Base-by-base conservation (phyloP, 768 basidiomycete genomes). In the Calocybe cyanea region DNA sequence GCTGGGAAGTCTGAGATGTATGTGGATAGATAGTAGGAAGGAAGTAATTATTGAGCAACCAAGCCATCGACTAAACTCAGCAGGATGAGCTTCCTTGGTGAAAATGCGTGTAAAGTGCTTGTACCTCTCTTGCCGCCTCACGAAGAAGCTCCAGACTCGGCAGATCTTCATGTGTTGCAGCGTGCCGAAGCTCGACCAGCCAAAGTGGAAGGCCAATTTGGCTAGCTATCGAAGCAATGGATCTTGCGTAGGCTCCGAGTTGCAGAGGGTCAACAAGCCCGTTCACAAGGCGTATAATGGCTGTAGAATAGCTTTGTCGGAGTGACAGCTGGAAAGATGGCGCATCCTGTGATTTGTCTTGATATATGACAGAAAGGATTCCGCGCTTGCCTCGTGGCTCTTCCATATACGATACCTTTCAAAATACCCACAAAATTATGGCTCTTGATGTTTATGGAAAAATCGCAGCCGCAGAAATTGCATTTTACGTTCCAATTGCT, bases 201-300 rank as follows among this genome's bases (percentile, higher is more conserved):
- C 88, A 93, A 0, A 75, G 66, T 0, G 96, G 95, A 1, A 99
- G 70, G 0, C 86, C 85, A 9, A 99, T 76, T 57, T 94, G 89
- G 2, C 75, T 70, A 1, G 95, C 92, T 50, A 99, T 88, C 32
- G 86, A 81, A 0, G 87, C 81, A 54, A 98, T 97, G 2, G 96
- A 86, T 17, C 93, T 76, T 2, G 96, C 95, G 59, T 88, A 98
- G 15, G 79, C 77, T 6, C 93, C 91, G 8, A 81, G 75, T 58
- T 99, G 96, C 9, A 96, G 71, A 11, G 94, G 92, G 58, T 99
- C 96, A 6, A 97, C 95, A 30, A 98, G 75, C 1, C 92, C 90
- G 56, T 98, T 99, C 53, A 98, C 89, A 53, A 98, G 80, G 24
- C 95, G 73, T 48, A 94, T 85, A 48, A 96, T 70, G 1, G 92